Evolutionary conservation across 352 stramenopile species (phyloP), one percentile per base, ranked within the genome.

Genomic region (Phytophthora citricola): DNA sequence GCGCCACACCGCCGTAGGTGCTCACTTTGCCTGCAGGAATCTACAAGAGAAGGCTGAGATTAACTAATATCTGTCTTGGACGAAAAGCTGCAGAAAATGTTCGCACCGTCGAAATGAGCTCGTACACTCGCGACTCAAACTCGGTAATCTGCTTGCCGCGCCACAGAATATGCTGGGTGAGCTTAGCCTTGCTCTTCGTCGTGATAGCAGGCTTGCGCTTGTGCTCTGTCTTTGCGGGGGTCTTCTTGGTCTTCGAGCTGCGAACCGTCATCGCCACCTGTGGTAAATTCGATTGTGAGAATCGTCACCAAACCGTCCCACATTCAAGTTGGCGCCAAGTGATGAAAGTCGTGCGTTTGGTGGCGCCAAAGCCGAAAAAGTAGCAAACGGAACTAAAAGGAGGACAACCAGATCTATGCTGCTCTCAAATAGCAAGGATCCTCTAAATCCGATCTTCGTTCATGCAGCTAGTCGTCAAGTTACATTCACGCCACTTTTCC

Each of bases 51-150:
- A 10, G 2, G 44, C 43, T 14, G 39, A 27, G 26, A 27, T 41
- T 31, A 26, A 26, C 24, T 26, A 26, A 26, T 26, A 40, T 32
- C 39, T 11, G 24, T 43, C 5, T 12, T 20, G 2, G 20, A 14
- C 26, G 14, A 41, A 43, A 20, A n/a, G 5, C 14, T 10, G 14
- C n/a, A 43, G 45, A 34, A 24, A 53, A 2, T 46, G 5, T n/a
- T 11, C 46, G 17, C 46, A 93, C 87, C 56, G 72, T 89, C 24
- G 78, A 89, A 67, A 93, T 91, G 46, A 93, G 79, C 59, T 93
- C 83, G 58, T 93, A 93, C 41, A 93, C 85, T 29, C 77, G 74
- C 51, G 81, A 88, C 54, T 95, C 86, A 64, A 93, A 91, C 20
- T 75, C 47, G 3, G 87, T 95, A 49, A 95, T 91, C 24, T 80